Evolutionary conservation across 768 basidiomycete species (phyloP).

Genomic region (Nidularia pulvinata): DNA sequence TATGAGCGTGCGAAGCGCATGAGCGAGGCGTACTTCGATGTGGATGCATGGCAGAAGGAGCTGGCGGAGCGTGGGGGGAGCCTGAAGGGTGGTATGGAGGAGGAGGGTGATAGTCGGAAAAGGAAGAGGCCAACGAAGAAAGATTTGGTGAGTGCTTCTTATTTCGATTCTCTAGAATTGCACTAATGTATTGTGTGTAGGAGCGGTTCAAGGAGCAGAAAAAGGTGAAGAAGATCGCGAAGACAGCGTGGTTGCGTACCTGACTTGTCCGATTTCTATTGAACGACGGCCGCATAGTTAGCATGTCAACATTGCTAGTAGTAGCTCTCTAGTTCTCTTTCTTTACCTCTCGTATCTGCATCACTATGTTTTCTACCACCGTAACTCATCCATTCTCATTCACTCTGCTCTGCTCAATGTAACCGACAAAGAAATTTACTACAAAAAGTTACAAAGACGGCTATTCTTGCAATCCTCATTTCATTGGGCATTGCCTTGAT

Average conservation of each 20-base stretch:
- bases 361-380: too few relatives aligned
- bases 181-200: conserved; percentile 30
- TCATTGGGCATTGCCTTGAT: too few relatives aligned
- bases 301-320: too few relatives aligned
- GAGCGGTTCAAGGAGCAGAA: conserved; percentile 88
- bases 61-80: conserved; percentile 46
- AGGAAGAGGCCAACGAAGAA: conserved; percentile 81
- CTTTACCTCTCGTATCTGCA: too few relatives aligned
- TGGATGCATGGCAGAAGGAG: conserved; percentile 76
- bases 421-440: too few relatives aligned
- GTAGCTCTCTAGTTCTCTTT: too few relatives aligned
- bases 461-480: too few relatives aligned
- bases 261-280: conserved; percentile 15
- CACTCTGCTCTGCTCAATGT: too few relatives aligned
- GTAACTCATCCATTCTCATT: too few relatives aligned
- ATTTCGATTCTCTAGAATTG: background rate
- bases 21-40: conserved; percentile 89
- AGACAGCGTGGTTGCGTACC: conserved; percentile 86
- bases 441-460: too few relatives aligned
- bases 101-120: conserved; percentile 64
- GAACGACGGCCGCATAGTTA: too few relatives aligned
- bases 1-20: conserved; percentile 82
- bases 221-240: conserved; percentile 78
- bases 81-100: conserved; percentile 37
- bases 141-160: conserved; percentile 62